Conservation (phyloP, 108 stramenopile species). For the Pseudonitzschia multiseries region DNA sequence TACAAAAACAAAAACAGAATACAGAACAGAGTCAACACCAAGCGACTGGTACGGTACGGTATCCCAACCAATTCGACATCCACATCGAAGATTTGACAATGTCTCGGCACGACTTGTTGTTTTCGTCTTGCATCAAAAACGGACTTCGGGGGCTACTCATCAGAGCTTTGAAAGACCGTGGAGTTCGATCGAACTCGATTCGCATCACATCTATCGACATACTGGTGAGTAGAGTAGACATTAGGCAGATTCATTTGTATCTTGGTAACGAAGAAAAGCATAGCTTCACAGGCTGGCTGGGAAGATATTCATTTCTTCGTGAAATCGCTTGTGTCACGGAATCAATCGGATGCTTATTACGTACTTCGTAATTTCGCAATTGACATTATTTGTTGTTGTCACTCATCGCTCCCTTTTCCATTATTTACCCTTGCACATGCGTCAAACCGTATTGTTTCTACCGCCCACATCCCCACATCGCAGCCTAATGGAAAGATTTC, state of each 20-base stretch:
- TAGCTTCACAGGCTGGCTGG: background rate
- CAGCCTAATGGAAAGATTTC: conserved; percentile 45
- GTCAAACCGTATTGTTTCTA: background rate
- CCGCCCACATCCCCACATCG: background rate
- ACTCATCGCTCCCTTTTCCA: too few relatives aligned
- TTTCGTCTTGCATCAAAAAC: conserved; percentile 39
- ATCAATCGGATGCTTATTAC: too few relatives aligned
- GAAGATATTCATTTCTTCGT: background rate
- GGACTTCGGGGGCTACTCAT: conserved; percentile 36
- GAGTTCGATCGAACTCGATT: conserved; percentile 26
- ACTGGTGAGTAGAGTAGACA: conserved; percentile 30
- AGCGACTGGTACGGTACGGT: conserved; percentile 11
- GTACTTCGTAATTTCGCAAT: too few relatives aligned
- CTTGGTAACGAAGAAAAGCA: background rate
- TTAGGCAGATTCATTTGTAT: background rate
- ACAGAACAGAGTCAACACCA: background rate
- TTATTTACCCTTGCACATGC: too few relatives aligned
- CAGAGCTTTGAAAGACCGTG: conserved; percentile 34
- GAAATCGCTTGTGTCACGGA: too few relatives aligned
- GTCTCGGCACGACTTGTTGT: conserved; percentile 40
- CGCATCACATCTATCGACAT: conserved; percentile 33
- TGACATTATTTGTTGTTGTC: too few relatives aligned
- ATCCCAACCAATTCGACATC: conserved; percentile 41
- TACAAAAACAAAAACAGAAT: too few relatives aligned
- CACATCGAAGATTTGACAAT: conserved; percentile 37